These are phyloP conservation scores for Neurospora intermedia DNA, from an alignment of 495 filamentous ascomycete species.

Conservation along the genomic window DNA sequence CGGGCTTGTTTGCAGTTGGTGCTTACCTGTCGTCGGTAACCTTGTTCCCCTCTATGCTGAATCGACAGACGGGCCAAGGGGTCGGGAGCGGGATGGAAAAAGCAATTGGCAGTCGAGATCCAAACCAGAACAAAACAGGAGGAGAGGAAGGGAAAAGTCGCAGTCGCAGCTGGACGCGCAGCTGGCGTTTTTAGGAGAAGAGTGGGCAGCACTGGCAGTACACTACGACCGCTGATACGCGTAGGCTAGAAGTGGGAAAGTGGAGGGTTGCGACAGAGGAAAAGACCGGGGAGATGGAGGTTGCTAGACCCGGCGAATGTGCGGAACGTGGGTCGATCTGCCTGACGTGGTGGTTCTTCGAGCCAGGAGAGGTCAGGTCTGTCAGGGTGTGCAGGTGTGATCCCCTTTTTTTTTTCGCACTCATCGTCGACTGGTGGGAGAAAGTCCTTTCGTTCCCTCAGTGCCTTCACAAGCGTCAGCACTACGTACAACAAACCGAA, in stretches of 20 bases:
- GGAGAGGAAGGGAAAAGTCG: slow-evolving; percentile 9
- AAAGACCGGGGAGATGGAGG: slow-evolving; percentile 23
- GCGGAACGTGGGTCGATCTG: slow-evolving; percentile 27
- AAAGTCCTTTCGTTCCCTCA: neutral
- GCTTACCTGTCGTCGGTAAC: neutral
- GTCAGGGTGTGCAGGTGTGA: slow-evolving; percentile 7
- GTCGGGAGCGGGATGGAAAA: neutral
- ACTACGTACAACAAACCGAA: neutral
- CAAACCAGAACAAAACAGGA: slow-evolving; percentile 5
- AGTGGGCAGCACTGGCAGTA: neutral
- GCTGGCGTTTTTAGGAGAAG: slow-evolving; percentile 1
- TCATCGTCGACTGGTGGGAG: slow-evolving; percentile 5
- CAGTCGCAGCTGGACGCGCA: neutral
- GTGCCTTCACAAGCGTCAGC: neutral
- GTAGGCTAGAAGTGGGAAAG: slow-evolving; percentile 10
- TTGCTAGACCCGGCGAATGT: slow-evolving; percentile 25
- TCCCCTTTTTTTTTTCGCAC: slow-evolving; percentile 14
- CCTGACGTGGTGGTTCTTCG: slow-evolving; percentile 10
- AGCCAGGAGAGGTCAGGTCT: neutral
- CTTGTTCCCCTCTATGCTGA: neutral
- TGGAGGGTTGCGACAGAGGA: slow-evolving; percentile 23
- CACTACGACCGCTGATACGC: neutral
- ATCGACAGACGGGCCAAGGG: neutral
- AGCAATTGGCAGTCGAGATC: neutral
- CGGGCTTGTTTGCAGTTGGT: neutral